These are phyloP conservation scores for Kodamaea alishanica DNA, from an alignment of 1,139 yeast species.

Conservation along the genomic window DNA sequence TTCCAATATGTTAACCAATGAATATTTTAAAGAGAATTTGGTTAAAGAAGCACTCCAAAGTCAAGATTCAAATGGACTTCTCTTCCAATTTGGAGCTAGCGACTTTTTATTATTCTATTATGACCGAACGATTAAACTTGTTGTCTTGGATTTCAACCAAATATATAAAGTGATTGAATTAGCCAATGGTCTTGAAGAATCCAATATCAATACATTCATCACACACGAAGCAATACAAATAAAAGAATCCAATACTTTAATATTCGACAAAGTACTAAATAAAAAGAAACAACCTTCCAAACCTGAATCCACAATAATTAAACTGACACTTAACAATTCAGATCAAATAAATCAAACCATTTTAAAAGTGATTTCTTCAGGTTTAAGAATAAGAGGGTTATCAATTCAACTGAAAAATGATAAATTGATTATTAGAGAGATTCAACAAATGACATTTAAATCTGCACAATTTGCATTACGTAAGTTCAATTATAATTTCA, in stretches of 20 bases:
- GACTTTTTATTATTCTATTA: slow-evolving; percentile 13
- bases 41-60: slow-evolving; percentile 12
- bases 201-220: slow-evolving; percentile 6
- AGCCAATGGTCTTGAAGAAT: slow-evolving; percentile 1
- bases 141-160: slow-evolving; percentile 15
- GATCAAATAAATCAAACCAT: slow-evolving; percentile 36
- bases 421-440: slow-evolving; percentile 36
- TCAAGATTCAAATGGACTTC: slow-evolving; percentile 10
- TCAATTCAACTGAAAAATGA: slow-evolving; percentile 30
- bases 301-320: slow-evolving; percentile 9
- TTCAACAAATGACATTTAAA: slow-evolving; percentile 42
- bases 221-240: slow-evolving; percentile 3
- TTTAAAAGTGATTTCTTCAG: slow-evolving; percentile 37
- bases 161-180: slow-evolving; percentile 8
- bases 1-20: slow-evolving; percentile 17
- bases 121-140: slow-evolving; percentile 6
- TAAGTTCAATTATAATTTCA: slow-evolving; percentile 32
- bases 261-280: slow-evolving; percentile 37
- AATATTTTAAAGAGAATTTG: slow-evolving; percentile 24
- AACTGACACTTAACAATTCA: slow-evolving; percentile 20
- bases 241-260: slow-evolving; percentile 13
- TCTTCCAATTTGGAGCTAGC: slow-evolving; percentile 9
- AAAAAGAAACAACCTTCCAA: slow-evolving; percentile 24
- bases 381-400: slow-evolving; percentile 42
- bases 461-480: slow-evolving; percentile 40